Evolutionary conservation across 192 early-diverging fungal genomes (phyloP).

Genomic region (Coemansia sp.): DNA sequence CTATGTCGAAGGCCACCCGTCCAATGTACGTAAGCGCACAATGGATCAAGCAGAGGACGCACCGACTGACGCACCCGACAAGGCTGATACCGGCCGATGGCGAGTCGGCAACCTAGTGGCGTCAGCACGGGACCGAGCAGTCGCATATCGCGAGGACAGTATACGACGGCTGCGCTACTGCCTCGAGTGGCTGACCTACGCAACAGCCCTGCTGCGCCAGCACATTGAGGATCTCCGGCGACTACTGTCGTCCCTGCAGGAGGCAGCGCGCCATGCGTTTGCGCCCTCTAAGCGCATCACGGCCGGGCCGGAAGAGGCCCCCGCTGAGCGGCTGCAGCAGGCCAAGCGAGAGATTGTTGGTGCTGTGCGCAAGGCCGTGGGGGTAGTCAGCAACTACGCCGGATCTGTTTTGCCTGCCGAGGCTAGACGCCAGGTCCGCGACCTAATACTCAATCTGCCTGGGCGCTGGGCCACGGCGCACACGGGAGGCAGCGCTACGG

Average conservation of each 20-base stretch:
- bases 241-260: slow-evolving; percentile 50
- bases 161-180: slow-evolving; percentile 87
- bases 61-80: slow-evolving; percentile 57
- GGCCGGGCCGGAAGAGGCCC: slow-evolving; percentile 20
- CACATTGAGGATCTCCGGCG: slow-evolving; percentile 64
- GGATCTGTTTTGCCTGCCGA: slow-evolving; percentile 78
- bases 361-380: slow-evolving; percentile 82
- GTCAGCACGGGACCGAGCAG: slow-evolving; percentile 54
- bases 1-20: slow-evolving; percentile 8
- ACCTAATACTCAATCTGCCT: slow-evolving; percentile 81
- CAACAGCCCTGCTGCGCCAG: slow-evolving; percentile 67
- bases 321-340: slow-evolving; percentile 46
- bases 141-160: slow-evolving; percentile 85
- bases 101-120: slow-evolving; percentile 35
- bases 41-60: slow-evolving; percentile 39
- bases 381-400: slow-evolving; percentile 83
- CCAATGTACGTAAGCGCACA: slow-evolving; percentile 37
- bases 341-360: slow-evolving; percentile 82
- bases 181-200: slow-evolving; percentile 83
- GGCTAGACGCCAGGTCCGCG: slow-evolving; percentile 73
- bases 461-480: slow-evolving; percentile 59
- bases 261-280: slow-evolving; percentile 17
- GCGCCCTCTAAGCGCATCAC: too few relatives aligned
- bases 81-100: slow-evolving; percentile 52
- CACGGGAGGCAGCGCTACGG: slow-evolving; percentile 5